Evolutionary conservation across 345 rosid species (phyloP), one percentile per base, ranked within the genome.

Genomic region (Durio zibethinus): DNA sequence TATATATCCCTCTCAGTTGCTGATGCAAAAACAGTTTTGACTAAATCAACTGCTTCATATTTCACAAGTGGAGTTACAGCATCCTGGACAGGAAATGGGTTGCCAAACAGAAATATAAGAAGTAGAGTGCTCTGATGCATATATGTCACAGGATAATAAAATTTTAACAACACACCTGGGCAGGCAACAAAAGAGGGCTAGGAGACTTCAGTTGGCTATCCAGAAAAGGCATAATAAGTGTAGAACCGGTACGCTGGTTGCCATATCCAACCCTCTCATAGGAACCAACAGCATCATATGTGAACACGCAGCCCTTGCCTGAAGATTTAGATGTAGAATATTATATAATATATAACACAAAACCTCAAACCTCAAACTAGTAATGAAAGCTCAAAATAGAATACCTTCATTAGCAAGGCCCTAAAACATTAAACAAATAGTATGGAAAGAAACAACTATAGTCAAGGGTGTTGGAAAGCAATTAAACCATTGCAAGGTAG

Each of bases 1-100:
- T 93, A 91, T 66, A 93, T 90, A 82, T 94, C 99, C 73, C 97
- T 91, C 90, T 94, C 98, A 5, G 97, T 88, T 81, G 99, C 99
- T 74, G 98, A 90, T 48, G 91, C 94, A 82, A 91, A 94, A 67
- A 85, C 88, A 67, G 94, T 93, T 88, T 90, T 93, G 40, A 94
- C 96, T 82, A 94, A 83, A 79, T 94, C 98, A 73, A 93, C 81
- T 11, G 98, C 98, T 86, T 94, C 99, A 54, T 83, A 45, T 80
- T 91, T 97, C 5, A 92, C 82, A 71, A 94, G 94, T 33, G 98
- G 99, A 33, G 97, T 94, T 52, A 87, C 93, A 11, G 98, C 87
- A 83, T 94, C 99, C 99, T 94, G 83, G 43, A 82, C 29, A 29
- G 60, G 53, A 23, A 57, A 78, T 54, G 54, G 33, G 27, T 31